Evolutionary conservation across 2,329 filamentous ascomycete genomes (phyloP).

Genomic region (Paracoccidioides brasiliensis): DNA sequence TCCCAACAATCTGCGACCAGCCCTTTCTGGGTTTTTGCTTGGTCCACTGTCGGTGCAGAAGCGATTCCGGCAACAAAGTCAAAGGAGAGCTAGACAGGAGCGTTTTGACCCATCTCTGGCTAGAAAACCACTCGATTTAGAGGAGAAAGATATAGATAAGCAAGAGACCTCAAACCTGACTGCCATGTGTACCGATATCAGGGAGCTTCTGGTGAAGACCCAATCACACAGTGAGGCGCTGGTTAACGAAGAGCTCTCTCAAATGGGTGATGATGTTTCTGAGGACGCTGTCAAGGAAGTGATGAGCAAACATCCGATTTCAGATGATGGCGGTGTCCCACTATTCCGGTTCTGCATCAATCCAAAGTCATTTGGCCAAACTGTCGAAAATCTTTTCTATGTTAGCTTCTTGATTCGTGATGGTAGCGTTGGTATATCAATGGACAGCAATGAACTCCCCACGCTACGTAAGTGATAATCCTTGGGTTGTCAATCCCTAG

Average conservation of each 20-base stretch:
- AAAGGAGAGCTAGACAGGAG: conserved; percentile 58
- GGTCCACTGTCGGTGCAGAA: conserved; percentile 85
- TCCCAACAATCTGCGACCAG: conserved; percentile 58
- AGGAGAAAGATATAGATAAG: conserved; percentile 58
- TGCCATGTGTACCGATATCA: conserved; percentile 62
- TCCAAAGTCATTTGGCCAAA: conserved; percentile 81
- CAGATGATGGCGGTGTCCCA: conserved; percentile 57
- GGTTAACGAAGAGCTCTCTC: conserved; percentile 32
- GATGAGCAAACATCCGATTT: conserved; percentile 48
- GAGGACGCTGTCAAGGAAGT: conserved; percentile 11
- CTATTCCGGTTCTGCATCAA: conserved; percentile 84
- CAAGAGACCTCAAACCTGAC: conserved; percentile 71
- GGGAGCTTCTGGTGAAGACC: conserved; percentile 42
- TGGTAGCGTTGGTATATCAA: conserved; percentile 59
- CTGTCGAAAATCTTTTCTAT: conserved; percentile 94
- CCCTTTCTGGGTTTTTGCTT: conserved; percentile 69
- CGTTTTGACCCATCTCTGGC: conserved; percentile 56
- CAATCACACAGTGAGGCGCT: conserved; percentile 35
- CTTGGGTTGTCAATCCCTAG: background rate
- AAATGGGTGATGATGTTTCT: conserved; percentile 17
- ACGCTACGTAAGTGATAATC: conserved; percentile 54
- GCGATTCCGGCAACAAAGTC: conserved; percentile 55
- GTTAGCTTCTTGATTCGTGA: conserved; percentile 88
- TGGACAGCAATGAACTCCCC: conserved; percentile 63
- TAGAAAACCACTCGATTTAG: conserved; percentile 61